Base-by-base conservation (phyloP, 2,329 filamentous ascomycete species). In the Periglandula ipomoeae region DNA sequence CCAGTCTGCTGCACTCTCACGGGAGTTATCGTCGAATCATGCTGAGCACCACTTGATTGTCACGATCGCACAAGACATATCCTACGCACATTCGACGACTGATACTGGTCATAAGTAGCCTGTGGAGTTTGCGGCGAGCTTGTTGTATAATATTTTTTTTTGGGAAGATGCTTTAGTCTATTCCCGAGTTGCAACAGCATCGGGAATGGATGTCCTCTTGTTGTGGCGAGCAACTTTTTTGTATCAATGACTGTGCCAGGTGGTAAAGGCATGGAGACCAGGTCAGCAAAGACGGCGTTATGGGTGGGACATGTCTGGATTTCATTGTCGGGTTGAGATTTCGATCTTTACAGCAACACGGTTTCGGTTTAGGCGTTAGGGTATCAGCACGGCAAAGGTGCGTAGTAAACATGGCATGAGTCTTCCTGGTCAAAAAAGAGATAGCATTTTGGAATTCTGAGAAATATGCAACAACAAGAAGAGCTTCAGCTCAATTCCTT, bases 401-500 rank as follows among this genome's bases (percentile, higher is more conserved):
- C 32, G 40, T 19, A 9, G 7, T 23, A 5, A 19, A n/a, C 35
- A 24, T n/a, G 37, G 37, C 39, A 19, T 19, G n/a, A 22, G 10
- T 38, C 9, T 19, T 42, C 7, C 27, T 10, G 2, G 9, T 11
- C 5, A 34, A n/a, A 19, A 24, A 13, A 20, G 40, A n/a, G 15
- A 27, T 23, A 20, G 9, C 9, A 3, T 23, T 10, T 24, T n/a
- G n/a, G n/a, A n/a, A 26, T 17, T 24, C 24, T 13, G 41, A 5
- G 4, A 15, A 13, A 27, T n/a, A 15, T 4, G 24, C 9, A 15
- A 15, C 15, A n/a, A 9, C 19, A 30, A 27, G 22, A 42, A 47
- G 34, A 51, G 43, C 17, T 48, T 70, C 65, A 77, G 55, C 69
- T 73, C 61, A 76, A 61, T 50, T 78, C 75, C 67, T 76, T 85